Base-by-base conservation (phyloP, 805 yeast species). In the Kodamaea hsintzibuensis region DNA sequence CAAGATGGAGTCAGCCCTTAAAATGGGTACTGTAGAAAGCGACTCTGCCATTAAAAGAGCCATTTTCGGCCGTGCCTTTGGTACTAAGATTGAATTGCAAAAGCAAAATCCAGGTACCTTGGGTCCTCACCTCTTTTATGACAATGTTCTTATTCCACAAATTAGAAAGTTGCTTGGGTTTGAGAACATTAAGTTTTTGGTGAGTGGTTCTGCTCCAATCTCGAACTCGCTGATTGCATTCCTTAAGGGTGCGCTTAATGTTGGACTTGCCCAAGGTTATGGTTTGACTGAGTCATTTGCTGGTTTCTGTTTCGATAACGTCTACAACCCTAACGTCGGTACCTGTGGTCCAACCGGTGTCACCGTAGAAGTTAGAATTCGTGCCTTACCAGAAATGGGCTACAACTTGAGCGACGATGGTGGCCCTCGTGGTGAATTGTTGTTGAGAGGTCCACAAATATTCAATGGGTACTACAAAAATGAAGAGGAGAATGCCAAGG, bases 271-370 rank as follows among this genome's bases (percentile, higher is more conserved):
- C 10, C 76, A 71, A 49, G 70, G 73, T n/a, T 72, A 71, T 52
- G 77, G 77, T 0, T 62, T 72, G 56, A 72, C 71, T 8, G 71
- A 67, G 54, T 54, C 68, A 17, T 67, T 63, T 48, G 69, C 66
- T 2, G 69, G 70, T 7, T 52, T 66, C 18, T 55, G 59, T 22
- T 18, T 59, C 42, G 56, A 63, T 19, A 22, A 44, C 18, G 55
- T 58, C 6, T 62, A 50, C 54, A 69, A 64, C 48, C 59, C 62
- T 4, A 51, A 50, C 2, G 65, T 67, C 3, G 68, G 68, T 6
- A 57, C 62, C 14, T 66, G 68, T 54, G 71, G 71, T 0, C 58
- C 67, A 17, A 54, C 56, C 3, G 55, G 60, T 19, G 49, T 58
- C 25, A 47, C 63, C 18, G 49, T 51, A 7, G 71, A 67, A 42